Evolutionary conservation across 495 filamentous ascomycete species (phyloP), one percentile per base, ranked within the genome.

Genomic region (Aspergillus affinis): DNA sequence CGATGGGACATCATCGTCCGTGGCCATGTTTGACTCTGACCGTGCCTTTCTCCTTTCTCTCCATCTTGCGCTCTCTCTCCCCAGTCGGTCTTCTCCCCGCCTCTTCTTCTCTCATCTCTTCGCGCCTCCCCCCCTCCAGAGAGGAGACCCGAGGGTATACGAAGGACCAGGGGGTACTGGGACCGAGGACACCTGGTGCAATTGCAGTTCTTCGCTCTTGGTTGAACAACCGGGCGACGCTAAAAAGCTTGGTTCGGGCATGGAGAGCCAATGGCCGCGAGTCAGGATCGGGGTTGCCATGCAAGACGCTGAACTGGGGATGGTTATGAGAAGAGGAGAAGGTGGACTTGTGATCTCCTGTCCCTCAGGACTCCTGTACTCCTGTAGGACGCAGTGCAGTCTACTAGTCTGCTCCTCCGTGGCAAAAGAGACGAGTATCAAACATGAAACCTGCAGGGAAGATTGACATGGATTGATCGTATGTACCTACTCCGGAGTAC

Each of bases 171-270:
- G 13, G 36, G 12, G 36, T 4, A 41, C 36, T 13, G 36, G 13
- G 36, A 41, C 36, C 36, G 36, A 41, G 36, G 36, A 41, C 36
- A 41, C 12, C 36, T 41, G 36, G 36, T 41, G 36, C 1, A 41
- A 41, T 41, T 17, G 23, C 23, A 52, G 19, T 27, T 52, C 27
- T 49, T 19, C 21, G 15, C 26, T n/a, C 23, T 29, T 27, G 19
- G 50, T 29, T 32, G 17, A 29, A 21, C 50, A 23, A 29, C 23
- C 21, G 17, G 26, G 50, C 23, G 21, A 29, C 50, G 50, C 50
- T 27, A 52, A 52, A 59, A 59, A 59, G 57, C 57, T 59, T 59
- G 57, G 57, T 59, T 29, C 10, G n/a, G 21, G n/a, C 19, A 44
- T 15, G 17, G 20, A 36, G 20, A 41, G 29, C 49, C 57, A 59